These are phyloP conservation scores for Talaromyces sp. DNA, from an alignment of 2,329 filamentous ascomycete species.

Conservation along the genomic window DNA sequence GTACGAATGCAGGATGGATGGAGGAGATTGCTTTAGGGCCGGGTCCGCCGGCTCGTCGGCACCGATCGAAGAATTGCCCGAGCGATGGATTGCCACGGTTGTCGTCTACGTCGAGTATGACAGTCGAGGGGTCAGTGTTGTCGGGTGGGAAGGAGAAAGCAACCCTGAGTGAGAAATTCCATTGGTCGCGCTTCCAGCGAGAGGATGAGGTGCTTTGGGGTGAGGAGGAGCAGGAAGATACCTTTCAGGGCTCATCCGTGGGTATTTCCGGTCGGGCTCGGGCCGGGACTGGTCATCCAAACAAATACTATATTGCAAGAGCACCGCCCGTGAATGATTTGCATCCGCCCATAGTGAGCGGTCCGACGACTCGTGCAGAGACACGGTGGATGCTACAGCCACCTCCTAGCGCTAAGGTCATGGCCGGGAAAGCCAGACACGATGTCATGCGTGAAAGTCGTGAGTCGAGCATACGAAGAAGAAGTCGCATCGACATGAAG, in stretches of 20 bases:
- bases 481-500: constrained; percentile 9
- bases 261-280: constrained; percentile 42
- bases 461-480: constrained; percentile 18
- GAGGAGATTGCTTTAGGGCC: constrained; percentile 84
- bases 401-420: constrained; percentile 81
- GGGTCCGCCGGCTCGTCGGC: constrained; percentile 61
- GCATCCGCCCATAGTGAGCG: constrained; percentile 79
- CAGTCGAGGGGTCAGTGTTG: constrained; percentile 29
- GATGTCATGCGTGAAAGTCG: constrained; percentile 24
- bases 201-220: constrained; percentile 89
- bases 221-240: constrained; percentile 57
- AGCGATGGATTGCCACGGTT: constrained; percentile 41
- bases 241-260: constrained; percentile 54
- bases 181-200: constrained; percentile 73
- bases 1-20: constrained; percentile 83
- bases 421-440: constrained; percentile 73
- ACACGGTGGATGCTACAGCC: constrained; percentile 91
- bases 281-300: constrained; percentile 35
- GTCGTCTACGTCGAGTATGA: constrained; percentile 23
- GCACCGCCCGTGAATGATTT: constrained; percentile 80
- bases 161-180: constrained; percentile 62
- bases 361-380: constrained; percentile 64
- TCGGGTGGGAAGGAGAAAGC: constrained; percentile 48
- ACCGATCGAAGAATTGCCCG: constrained; percentile 58
- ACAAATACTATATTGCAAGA: constrained; percentile 58